phyloP scores from a whole-genome alignment of 306 rosid species.

The Fagus sylvatica region DNA sequence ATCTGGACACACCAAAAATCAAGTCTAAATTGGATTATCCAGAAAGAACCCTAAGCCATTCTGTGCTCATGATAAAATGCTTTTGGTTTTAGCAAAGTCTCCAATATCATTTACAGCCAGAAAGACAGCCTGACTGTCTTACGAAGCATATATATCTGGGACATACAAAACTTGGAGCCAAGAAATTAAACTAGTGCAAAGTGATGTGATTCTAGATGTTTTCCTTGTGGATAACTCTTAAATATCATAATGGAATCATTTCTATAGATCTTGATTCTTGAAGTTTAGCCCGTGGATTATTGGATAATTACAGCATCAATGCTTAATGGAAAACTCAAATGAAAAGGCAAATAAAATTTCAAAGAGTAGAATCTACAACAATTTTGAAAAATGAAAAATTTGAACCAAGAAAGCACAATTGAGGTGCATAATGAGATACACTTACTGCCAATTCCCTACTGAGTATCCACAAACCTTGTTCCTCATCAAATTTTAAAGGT shows the following conservation, averaged over 20 bases:
- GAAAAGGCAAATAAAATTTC: neutral
- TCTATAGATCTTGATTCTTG: neutral
- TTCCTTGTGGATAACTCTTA: neutral
- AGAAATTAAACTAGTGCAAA: neutral
- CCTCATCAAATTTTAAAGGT: slow-evolving; percentile 56
- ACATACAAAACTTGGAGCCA: neutral
- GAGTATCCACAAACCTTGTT: slow-evolving; percentile 67
- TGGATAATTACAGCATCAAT: neutral
- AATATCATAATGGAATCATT: neutral
- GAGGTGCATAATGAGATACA: slow-evolving; percentile 19
- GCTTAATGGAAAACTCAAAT: neutral
- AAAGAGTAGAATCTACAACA: neutral
- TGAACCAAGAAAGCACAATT: neutral
- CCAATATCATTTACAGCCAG: neutral
- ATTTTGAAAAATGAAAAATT: neutral
- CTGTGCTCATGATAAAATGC: neutral
- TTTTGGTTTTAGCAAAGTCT: neutral
- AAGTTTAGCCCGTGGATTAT: neutral
- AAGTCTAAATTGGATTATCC: too few relatives aligned
- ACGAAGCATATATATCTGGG: neutral
- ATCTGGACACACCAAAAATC: neutral
- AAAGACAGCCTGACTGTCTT: neutral
- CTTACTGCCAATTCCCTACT: slow-evolving; percentile 81
- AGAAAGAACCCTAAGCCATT: too few relatives aligned
- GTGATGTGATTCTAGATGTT: neutral